A percentile compares a stretch with the other conserved stretches of the same genome.
phyloP scores from a whole-genome alignment of 202 grass and related monocot genomes.

The Sporobolus alterniflorus region DNA sequence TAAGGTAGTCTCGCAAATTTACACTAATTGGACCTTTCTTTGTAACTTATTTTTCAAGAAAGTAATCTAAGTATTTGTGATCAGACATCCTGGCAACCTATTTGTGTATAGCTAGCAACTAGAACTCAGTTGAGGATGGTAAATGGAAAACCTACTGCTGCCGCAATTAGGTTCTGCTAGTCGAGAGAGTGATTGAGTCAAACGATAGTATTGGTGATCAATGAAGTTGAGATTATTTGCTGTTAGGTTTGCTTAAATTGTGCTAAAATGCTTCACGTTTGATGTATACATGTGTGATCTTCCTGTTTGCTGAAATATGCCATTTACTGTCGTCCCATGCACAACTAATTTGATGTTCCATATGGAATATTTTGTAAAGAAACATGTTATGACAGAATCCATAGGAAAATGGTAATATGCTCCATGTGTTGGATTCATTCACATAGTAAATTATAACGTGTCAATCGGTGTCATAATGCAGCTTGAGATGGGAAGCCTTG shows the following conservation, averaged over 20 bases:
- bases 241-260: neutral
- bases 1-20: neutral
- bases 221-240: neutral
- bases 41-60: neutral
- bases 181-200: neutral
- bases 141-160: neutral
- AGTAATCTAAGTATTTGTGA: neutral
- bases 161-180: neutral
- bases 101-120: too few relatives aligned
- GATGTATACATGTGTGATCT: too few relatives aligned
- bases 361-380: neutral
- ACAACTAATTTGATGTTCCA: conserved; percentile 22
- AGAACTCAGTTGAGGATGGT: too few relatives aligned
- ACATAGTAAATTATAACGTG: conserved; percentile 3
- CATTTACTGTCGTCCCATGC: neutral
- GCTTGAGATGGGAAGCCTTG: conserved; percentile 82
- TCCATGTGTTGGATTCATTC: conserved; percentile 16
- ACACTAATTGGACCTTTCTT: neutral
- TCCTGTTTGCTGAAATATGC: neutral
- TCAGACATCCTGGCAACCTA: neutral
- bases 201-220: neutral
- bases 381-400: neutral
- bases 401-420: neutral
- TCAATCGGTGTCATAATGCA: conserved; percentile 42
- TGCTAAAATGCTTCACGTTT: neutral